phyloP scores from a whole-genome alignment of 352 stramenopile genomes.

The Phytophthora pinifolia region DNA sequence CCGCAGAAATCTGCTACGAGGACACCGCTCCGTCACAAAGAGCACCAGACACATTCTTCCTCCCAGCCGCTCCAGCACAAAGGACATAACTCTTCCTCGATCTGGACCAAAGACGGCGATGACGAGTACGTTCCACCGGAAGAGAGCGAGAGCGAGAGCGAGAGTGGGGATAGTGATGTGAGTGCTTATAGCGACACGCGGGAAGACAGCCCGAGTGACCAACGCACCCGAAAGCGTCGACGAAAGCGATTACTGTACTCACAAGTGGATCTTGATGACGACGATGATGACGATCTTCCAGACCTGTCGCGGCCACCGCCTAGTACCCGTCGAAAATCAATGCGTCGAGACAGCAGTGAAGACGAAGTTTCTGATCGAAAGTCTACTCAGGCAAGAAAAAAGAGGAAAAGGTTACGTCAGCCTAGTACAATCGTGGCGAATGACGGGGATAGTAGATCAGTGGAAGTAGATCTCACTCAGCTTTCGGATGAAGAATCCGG shows the following conservation, averaged over 20 bases:
- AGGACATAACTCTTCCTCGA: conserved; percentile 13
- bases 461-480: conserved; percentile 27
- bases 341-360: conserved; percentile 5
- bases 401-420: conserved; percentile 23
- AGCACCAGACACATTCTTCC: background rate
- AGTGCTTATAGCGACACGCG: conserved; percentile 12
- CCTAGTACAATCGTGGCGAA: conserved; percentile 7
- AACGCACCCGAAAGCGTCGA: conserved; percentile 16
- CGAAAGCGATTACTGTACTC: conserved; percentile 55
- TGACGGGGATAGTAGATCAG: conserved; percentile 4
- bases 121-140: conserved; percentile 29
- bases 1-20: conserved; percentile 1
- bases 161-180: conserved; percentile 5
- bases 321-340: conserved; percentile 5
- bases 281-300: conserved; percentile 45
- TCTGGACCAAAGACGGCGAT: conserved; percentile 20
- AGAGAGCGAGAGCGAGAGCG: conserved; percentile 28
- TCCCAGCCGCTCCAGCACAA: conserved; percentile 8
- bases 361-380: background rate
- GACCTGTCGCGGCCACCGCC: conserved; percentile 32
- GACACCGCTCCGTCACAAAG: conserved; percentile 6
- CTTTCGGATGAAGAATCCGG: conserved; percentile 18
- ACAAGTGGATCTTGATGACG: conserved; percentile 43
- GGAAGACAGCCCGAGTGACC: conserved; percentile 11
- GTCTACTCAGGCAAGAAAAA: conserved; percentile 16